Percentiles rank a stretch among this genome's conserved stretches.
phyloP scores from a whole-genome alignment of 202 grass and related monocot genomes.

The Cymbopogon flexuosus region DNA sequence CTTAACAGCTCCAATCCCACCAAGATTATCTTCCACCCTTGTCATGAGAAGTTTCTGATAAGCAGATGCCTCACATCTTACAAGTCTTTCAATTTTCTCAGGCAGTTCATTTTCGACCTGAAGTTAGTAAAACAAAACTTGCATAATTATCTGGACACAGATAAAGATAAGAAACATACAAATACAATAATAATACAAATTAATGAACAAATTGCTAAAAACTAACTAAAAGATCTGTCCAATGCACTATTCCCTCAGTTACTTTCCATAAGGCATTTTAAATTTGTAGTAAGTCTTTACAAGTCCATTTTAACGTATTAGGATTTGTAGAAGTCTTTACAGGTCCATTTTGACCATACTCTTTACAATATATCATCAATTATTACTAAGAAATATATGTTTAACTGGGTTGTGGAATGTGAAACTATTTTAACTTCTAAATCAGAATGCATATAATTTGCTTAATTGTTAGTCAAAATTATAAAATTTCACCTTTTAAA shows the following conservation, averaged over 20 bases:
- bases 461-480: background rate
- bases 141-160: slow-evolving; percentile 10
- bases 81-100: slow-evolving; percentile 91
- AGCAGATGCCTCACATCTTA: slow-evolving; percentile 95
- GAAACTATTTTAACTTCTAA: background rate
- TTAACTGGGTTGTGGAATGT: background rate
- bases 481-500: background rate
- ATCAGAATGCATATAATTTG: background rate
- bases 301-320: background rate
- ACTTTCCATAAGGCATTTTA: background rate
- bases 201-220: slow-evolving; percentile 7
- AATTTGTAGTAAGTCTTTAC: background rate
- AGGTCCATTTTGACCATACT: background rate
- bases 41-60: slow-evolving; percentile 99
- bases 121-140: slow-evolving; percentile 33
- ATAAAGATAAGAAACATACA: background rate
- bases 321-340: background rate
- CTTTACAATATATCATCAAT: background rate
- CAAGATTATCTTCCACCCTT: slow-evolving; percentile 97
- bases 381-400: background rate
- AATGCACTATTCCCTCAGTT: background rate
- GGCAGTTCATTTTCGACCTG: slow-evolving; percentile 98
- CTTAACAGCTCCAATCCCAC: slow-evolving; percentile 82
- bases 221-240: background rate
- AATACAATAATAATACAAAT: background rate